Conservation (phyloP, 306 rosid species). For the Cucumis melo region DNA sequence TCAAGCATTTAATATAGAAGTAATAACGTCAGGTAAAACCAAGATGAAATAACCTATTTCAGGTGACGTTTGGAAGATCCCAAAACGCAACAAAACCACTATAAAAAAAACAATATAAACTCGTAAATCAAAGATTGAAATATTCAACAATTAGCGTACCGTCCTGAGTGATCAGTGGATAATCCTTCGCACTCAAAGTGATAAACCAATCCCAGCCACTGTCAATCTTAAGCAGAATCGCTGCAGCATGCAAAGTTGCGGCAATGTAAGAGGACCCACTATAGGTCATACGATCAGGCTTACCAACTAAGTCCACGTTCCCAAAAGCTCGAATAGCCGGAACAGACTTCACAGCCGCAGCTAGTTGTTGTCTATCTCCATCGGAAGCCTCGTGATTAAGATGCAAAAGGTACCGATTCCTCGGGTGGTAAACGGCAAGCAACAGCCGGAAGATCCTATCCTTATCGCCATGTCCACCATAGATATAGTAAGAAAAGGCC, state of each 20-base stretch:
- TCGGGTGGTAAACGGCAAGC: conserved; percentile 76
- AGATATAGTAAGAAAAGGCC: conserved; percentile 71
- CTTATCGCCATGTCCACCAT: conserved; percentile 53
- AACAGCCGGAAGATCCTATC: conserved; percentile 79
- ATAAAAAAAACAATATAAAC: neutral
- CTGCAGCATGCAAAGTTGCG: conserved; percentile 61
- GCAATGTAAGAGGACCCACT: conserved; percentile 77
- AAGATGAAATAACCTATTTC: neutral
- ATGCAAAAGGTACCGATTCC: conserved; percentile 73
- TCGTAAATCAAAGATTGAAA: too few species aligned
- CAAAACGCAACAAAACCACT: neutral
- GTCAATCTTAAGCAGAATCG: conserved; percentile 64
- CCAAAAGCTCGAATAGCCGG: conserved; percentile 72
- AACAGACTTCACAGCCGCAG: conserved; percentile 27
- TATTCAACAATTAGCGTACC: conserved; percentile 42
- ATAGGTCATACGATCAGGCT: conserved; percentile 63
- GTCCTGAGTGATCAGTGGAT: conserved; percentile 87
- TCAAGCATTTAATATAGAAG: neutral
- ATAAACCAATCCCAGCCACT: conserved; percentile 85
- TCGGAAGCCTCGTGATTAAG: conserved; percentile 54
- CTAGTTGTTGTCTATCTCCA: conserved; percentile 45
- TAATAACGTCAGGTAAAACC: neutral
- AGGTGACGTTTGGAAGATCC: neutral
- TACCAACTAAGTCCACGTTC: conserved; percentile 79
- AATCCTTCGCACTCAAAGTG: conserved; percentile 71